Base-by-base conservation (phyloP, 179 eudicot species). In the Silene noctiflora region DNA sequence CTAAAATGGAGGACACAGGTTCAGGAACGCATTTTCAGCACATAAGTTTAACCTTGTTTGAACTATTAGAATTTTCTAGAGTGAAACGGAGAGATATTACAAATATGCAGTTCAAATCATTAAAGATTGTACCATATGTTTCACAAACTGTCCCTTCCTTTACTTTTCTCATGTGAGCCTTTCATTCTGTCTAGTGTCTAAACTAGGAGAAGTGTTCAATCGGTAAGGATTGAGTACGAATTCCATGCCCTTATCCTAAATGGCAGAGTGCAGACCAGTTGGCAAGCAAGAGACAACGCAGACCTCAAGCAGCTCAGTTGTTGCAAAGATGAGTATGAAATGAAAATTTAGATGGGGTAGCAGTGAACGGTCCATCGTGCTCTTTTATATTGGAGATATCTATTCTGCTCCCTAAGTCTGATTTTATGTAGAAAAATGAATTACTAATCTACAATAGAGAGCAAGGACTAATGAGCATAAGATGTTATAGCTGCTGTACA, bases 251-350 rank as follows among this genome's bases (percentile, higher is more conserved):
- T 3, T 53, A 53, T 3, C n/a, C 58, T 14, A 53, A 53, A 53
- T 13, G n/a, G 12, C 44, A 58, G n/a, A n/a, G n/a, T n/a, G n/a
- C n/a, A n/a, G 59, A 67, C 42, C 61, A 31, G 19, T 58, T 59
- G 29, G 67, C 35, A 67, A 67, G 29, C 42, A 46, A 59, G 24
- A 21, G 42, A 29, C 9, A 61, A 9, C 9, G 4, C 64, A 55
- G 17, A 64, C 55, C 59, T 31, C 66, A 19, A 67, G 65, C 64
- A 67, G 64, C 55, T 67, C 72, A 14, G 33, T 68, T 53, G n/a
- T 13, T 29, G 1, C 16, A 46, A 48, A 31, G 10, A 25, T 19
- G 29, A 76, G 16, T 20, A 6, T n/a, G 19, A 58, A 76, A 21
- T 53, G 19, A 14, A 4, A 19, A 16, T 53, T 53, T 53, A 53